Base-by-base conservation (phyloP, 768 basidiomycete species). In the Saitozyma sp. region DNA sequence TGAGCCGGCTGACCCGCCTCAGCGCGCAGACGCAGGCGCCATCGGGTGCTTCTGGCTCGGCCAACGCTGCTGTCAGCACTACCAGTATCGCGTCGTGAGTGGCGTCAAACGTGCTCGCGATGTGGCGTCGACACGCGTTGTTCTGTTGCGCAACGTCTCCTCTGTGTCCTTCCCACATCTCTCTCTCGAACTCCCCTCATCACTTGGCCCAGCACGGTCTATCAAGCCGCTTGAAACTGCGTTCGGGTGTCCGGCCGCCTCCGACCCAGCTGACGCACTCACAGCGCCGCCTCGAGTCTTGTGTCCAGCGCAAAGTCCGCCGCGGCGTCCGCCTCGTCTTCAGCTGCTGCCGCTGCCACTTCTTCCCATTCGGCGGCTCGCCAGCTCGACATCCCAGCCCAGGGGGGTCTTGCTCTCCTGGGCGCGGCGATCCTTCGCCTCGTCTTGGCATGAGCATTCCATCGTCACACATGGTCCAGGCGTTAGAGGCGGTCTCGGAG, bases 271-370 rank as follows among this genome's bases (percentile, higher is more conserved):
- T 19, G 49, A 13, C 58, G 13, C 58, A 13, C 6, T 58, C n/a
- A 29, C 29, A 40, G 52, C 52, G 38, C 51, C 55, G 49, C n/a
- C 38, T n/a, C 61, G 19, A 48, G 46, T 7, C 20, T 50, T 29
- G 42, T 41, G 13, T 42, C 54, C 13, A 37, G 46, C 9, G 52
- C 42, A 13, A 29, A 42, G 50, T 43, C 42, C 20, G 56, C 56
- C 46, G 48, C 48, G 14, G 19, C 54, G n/a, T 54, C 53, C 51
- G 51, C n/a, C 37, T 2, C 20, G 14, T 50, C 53, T 9, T 41
- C 53, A 16, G 60, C 42, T 42, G 60, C 60, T 4, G 60, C 60
- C 14, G 38, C 39, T 53, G 54, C 56, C 54, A 16, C 16, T 41
- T 10, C 41, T 29, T 9, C 39, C 9, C 58, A 49, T 20, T 41